These are phyloP conservation scores for Vitis labrusca DNA, from an alignment of 164 flowering plant genomes.

Conservation along the genomic window DNA sequence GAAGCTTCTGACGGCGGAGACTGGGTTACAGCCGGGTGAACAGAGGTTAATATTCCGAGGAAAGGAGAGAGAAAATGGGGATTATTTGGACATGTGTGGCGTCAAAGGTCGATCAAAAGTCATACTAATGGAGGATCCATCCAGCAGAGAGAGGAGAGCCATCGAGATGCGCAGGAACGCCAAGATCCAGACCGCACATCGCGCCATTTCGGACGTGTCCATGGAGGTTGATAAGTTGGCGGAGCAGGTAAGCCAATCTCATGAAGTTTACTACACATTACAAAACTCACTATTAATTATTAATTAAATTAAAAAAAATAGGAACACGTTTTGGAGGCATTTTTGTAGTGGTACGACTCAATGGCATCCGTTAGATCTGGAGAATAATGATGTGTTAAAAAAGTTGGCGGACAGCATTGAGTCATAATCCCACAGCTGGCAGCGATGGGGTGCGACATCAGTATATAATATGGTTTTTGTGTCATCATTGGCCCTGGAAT, in stretches of 20 bases:
- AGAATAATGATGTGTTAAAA: no score
- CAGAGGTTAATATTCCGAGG: slow-evolving; percentile 58
- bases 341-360: no score
- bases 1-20: slow-evolving; percentile 54
- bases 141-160: slow-evolving; percentile 52
- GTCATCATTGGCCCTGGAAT: not conserved
- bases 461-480: no score
- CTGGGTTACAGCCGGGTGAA: slow-evolving; percentile 59
- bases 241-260: slow-evolving; percentile 49
- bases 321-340: no score
- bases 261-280: not conserved
- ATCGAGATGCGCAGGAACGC: slow-evolving; percentile 59
- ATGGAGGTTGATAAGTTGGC: slow-evolving; percentile 65
- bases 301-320: no score
- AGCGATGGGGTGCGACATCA: no score
- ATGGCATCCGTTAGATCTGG: no score
- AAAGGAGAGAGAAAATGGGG: slow-evolving; percentile 54
- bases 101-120: slow-evolving; percentile 67
- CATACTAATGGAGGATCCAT: slow-evolving; percentile 61
- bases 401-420: no score
- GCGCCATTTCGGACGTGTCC: slow-evolving; percentile 57
- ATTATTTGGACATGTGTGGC: slow-evolving; percentile 57
- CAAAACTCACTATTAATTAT: no score
- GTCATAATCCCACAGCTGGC: no score
- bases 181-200: slow-evolving; percentile 52